These are phyloP conservation scores for Raffaelea ambrosiae DNA, from an alignment of 2,329 filamentous ascomycete species.

Conservation along the genomic window DNA sequence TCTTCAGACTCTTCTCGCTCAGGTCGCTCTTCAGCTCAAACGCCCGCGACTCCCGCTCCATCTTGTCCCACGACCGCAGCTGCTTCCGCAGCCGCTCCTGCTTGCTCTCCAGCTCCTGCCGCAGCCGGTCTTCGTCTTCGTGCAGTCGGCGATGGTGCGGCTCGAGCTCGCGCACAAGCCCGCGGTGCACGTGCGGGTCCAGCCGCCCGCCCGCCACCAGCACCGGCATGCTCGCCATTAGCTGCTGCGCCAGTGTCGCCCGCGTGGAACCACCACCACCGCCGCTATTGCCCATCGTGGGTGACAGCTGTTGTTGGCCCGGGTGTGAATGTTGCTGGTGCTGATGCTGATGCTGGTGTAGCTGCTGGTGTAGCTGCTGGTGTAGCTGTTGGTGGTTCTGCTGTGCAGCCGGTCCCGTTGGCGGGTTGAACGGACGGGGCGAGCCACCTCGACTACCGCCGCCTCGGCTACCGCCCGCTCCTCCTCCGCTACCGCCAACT, in stretches of 20 bases:
- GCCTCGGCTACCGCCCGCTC: neutral
- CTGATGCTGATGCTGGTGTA: too few species aligned
- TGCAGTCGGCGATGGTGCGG: constrained; percentile 43
- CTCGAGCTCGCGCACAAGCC: constrained; percentile 45
- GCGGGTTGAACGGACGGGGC: constrained; percentile 47
- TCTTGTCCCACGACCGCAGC: constrained; percentile 43
- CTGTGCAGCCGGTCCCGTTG: constrained; percentile 41
- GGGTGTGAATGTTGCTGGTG: neutral
- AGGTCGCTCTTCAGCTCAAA: constrained; percentile 49
- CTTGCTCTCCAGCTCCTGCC: constrained; percentile 42
- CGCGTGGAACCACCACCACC: neutral
- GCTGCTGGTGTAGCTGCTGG: too few species aligned
- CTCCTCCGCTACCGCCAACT: neutral
- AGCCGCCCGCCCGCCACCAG: constrained; percentile 44
- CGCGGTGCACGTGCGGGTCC: constrained; percentile 37
- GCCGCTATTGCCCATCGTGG: neutral
- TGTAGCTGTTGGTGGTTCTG: constrained; percentile 17
- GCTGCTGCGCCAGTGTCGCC: constrained; percentile 40
- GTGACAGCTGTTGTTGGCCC: neutral
- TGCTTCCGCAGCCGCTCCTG: constrained; percentile 47
- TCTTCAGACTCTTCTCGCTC: constrained; percentile 48
- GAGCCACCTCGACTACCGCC: constrained; percentile 14
- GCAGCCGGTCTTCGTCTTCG: constrained; percentile 50
- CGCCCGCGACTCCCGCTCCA: constrained; percentile 44
- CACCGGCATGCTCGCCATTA: constrained; percentile 42